Conservation (phyloP, 1,139 yeast species). For the Sugiyamaella novakii region DNA sequence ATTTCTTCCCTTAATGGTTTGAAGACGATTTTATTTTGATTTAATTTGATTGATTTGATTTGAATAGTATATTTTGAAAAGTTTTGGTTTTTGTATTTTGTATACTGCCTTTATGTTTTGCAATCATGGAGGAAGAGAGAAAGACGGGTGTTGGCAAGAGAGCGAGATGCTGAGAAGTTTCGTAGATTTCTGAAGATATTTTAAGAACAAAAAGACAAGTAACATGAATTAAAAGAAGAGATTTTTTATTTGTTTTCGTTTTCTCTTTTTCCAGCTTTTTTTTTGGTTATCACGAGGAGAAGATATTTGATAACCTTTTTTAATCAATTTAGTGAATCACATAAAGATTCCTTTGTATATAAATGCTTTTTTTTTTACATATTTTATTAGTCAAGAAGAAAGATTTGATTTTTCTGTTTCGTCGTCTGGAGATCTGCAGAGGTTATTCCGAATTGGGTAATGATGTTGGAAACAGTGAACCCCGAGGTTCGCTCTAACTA, state of each 20-base stretch:
- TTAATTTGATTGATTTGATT: neutral
- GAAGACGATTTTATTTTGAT: neutral
- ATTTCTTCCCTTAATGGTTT: neutral
- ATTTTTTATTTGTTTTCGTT: neutral
- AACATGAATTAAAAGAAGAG: too few species aligned
- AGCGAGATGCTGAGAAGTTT: too few species aligned
- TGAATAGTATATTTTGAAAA: neutral
- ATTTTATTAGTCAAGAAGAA: neutral
- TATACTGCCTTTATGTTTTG: too few species aligned
- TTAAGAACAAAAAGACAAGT: too few species aligned
- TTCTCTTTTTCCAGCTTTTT: neutral
- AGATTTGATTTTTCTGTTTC: neutral
- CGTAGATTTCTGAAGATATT: too few species aligned
- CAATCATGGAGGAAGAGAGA: too few species aligned
- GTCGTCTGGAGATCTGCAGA: neutral
- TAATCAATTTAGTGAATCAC: neutral
- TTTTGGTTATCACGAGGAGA: neutral
- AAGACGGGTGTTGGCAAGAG: too few species aligned
- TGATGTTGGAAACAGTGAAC: too few species aligned
- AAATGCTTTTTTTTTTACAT: slow-evolving; percentile 1
- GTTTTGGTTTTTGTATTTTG: neutral
- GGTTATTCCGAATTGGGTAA: too few species aligned
- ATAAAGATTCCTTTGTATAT: slow-evolving; percentile 9
- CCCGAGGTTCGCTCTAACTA: too few species aligned
- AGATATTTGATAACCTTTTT: neutral